Evolutionary conservation across 352 stramenopile genomes (phyloP).

Genomic region (Phytophthora sojae): DNA sequence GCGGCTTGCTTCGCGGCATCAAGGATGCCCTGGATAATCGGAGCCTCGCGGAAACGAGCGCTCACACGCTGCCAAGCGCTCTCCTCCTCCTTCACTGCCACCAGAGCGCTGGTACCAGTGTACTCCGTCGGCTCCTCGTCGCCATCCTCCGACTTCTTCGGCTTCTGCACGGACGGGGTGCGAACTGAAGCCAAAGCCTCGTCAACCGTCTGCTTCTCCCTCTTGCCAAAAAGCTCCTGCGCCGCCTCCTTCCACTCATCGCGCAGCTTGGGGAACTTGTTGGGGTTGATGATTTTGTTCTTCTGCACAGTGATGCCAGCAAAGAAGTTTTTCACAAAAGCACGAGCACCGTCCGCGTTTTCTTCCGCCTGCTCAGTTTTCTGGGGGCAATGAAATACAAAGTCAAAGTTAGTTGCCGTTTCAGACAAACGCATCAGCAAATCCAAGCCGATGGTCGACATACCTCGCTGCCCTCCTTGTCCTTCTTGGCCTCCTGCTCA

Average conservation of each 20-base stretch:
- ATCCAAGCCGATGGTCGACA: background rate
- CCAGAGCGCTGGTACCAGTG: slow-evolving; percentile 76
- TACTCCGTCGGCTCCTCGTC: slow-evolving; percentile 64
- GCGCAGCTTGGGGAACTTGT: slow-evolving; percentile 51
- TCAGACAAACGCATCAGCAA: background rate
- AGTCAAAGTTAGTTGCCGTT: background rate
- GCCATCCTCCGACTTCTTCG: slow-evolving; percentile 44
- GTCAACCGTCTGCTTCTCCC: slow-evolving; percentile 77
- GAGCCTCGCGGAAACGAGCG: slow-evolving; percentile 93
- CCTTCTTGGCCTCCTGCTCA: slow-evolving; percentile 24
- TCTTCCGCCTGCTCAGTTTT: slow-evolving; percentile 40
- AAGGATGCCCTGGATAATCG: slow-evolving; percentile 94
- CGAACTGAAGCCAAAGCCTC: slow-evolving; percentile 78
- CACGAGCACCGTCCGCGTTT: slow-evolving; percentile 42
- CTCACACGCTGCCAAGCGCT: slow-evolving; percentile 96
- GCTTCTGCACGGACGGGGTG: slow-evolving; percentile 48
- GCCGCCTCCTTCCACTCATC: slow-evolving; percentile 78
- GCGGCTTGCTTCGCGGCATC: slow-evolving; percentile 83
- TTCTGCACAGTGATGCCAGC: slow-evolving; percentile 53
- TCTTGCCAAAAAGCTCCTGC: slow-evolving; percentile 81
- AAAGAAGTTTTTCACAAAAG: slow-evolving; percentile 74
- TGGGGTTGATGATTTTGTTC: slow-evolving; percentile 70
- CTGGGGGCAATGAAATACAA: slow-evolving; percentile 19
- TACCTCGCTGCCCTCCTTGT: slow-evolving; percentile 33
- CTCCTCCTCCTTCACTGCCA: slow-evolving; percentile 93